Evolutionary conservation across 106 monocot species (phyloP).

Genomic region (Platanthera guangdongensis): DNA sequence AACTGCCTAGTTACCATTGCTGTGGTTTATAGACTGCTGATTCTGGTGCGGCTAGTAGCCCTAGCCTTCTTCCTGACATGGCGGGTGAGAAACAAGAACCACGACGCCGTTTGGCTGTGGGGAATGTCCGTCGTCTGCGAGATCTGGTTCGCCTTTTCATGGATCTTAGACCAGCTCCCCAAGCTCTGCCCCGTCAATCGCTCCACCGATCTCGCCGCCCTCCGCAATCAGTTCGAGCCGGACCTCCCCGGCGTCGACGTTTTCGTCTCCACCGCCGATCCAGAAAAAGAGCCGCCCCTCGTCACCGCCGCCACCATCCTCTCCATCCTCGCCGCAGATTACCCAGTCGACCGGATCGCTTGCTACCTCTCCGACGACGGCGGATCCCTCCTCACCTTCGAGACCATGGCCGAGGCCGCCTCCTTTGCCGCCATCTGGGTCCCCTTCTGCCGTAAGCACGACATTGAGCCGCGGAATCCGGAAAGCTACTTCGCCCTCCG

Average conservation of each 20-base stretch:
- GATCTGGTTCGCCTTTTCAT: slow-evolving; percentile 88
- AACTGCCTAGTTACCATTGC: neutral
- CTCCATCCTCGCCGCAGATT: too few relatives aligned
- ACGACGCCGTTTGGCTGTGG: slow-evolving; percentile 85
- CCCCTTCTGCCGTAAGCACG: slow-evolving; percentile 82
- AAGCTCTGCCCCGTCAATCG: slow-evolving; percentile 73
- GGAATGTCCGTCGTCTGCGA: slow-evolving; percentile 81
- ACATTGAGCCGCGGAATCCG: slow-evolving; percentile 53
- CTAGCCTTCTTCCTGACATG: slow-evolving; percentile 59
- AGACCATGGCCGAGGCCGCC: neutral
- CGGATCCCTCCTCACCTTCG: slow-evolving; percentile 27
- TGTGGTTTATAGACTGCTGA: slow-evolving; percentile 20
- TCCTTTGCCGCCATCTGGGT: slow-evolving; percentile 78
- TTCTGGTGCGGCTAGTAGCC: slow-evolving; percentile 40
- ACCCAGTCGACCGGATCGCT: too few relatives aligned
- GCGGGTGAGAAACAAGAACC: slow-evolving; percentile 60
- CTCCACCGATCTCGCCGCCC: slow-evolving; percentile 47
- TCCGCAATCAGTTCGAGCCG: slow-evolving; percentile 55
- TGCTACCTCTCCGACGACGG: too few relatives aligned
- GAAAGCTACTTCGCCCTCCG: slow-evolving; percentile 21
- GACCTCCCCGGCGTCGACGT: slow-evolving; percentile 45
- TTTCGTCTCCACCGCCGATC: slow-evolving; percentile 25
- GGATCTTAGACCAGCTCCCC: slow-evolving; percentile 74
- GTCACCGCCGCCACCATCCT: too few relatives aligned
- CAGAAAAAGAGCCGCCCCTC: neutral